Evolutionary conservation across 1,284 basidiomycete species (phyloP).

Genomic region (Sutorius eximius): DNA sequence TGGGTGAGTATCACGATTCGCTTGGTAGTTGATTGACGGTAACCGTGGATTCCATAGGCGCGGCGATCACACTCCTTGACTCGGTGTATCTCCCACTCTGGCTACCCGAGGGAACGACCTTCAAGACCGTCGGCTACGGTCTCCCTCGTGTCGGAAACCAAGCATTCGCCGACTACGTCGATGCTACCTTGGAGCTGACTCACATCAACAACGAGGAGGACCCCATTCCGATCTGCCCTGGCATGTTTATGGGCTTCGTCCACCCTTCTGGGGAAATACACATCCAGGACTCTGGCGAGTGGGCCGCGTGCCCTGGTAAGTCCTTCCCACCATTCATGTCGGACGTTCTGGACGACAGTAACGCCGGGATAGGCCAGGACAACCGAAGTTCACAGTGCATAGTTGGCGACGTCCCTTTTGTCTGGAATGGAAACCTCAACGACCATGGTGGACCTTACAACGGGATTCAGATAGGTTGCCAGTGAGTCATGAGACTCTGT

Average conservation of each 20-base stretch:
- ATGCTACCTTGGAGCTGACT: constrained; percentile 43
- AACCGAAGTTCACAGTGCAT: constrained; percentile 53
- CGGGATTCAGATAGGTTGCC: constrained; percentile 50
- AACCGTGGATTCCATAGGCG: constrained; percentile 30
- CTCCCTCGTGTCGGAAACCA: constrained; percentile 70
- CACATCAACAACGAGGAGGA: constrained; percentile 57
- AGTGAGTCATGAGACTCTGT: constrained; percentile 6
- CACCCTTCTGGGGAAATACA: constrained; percentile 63
- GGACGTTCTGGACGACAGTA: neutral
- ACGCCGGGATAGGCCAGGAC: constrained; percentile 48
- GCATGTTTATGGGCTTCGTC: constrained; percentile 50
- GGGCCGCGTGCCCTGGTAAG: constrained; percentile 49
- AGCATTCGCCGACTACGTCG: constrained; percentile 60
- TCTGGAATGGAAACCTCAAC: constrained; percentile 44
- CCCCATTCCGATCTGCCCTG: constrained; percentile 50
- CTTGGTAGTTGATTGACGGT: neutral
- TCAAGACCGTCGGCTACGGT: constrained; percentile 47
- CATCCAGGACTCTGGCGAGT: constrained; percentile 47
- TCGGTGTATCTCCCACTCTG: constrained; percentile 41
- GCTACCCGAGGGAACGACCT: constrained; percentile 35
- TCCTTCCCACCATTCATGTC: neutral
- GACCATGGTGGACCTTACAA: constrained; percentile 65
- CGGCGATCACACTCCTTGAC: constrained; percentile 55
- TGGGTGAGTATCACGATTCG: constrained; percentile 39
- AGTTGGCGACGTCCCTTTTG: constrained; percentile 54